Evolutionary conservation across 2,329 filamentous ascomycete genomes (phyloP), one percentile per base, ranked within the genome.

Genomic region (Trichoderma hamatum): DNA sequence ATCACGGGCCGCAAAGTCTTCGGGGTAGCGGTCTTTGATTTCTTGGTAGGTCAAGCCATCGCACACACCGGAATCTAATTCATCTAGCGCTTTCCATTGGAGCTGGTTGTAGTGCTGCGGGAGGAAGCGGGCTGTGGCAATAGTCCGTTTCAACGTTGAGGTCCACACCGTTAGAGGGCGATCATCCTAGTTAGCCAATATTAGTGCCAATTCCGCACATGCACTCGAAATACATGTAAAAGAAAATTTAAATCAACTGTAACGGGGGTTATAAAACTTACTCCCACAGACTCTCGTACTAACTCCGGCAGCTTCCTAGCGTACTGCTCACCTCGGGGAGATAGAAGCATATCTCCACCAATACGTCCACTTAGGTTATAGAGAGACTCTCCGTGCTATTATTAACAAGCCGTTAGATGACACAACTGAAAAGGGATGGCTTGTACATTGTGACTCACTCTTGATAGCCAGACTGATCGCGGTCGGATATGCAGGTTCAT

Each of bases 401-500:
- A 30, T 26, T 5, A 4, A 24, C 9, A 30, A n/a, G 1, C 5
- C 3, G 30, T 70, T 24, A 69, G 59, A 24, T 46, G 16, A 21
- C 28, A 13, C 19, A 32, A 34, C 2, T 6, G 5, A 6, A 14
- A 14, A 14, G 4, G 19, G 0, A 16, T 3, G 26, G n/a, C 3
- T 14, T 46, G 11, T 55, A 10, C 10, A 66, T 43, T 32, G 1
- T 32, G 16, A 86, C 90, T 81, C 84, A 95, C 92, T 72, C 96
- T 86, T 73, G 96, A 98, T 63, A 99, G 83, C 96, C 96, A 99
- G 73, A 99, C 97, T 4, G 94, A 97, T 68, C 96, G 89, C 21
- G 95, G 95, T 72, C 95, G 95, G 79, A 99, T 99, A 82, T 99
- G 96, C 49, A 99, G 85, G 78, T 98, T 99, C 90, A 98, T 97